These are phyloP conservation scores for Pythium rhizo-oryzae DNA, from an alignment of 352 stramenopile genomes.

Conservation along the genomic window DNA sequence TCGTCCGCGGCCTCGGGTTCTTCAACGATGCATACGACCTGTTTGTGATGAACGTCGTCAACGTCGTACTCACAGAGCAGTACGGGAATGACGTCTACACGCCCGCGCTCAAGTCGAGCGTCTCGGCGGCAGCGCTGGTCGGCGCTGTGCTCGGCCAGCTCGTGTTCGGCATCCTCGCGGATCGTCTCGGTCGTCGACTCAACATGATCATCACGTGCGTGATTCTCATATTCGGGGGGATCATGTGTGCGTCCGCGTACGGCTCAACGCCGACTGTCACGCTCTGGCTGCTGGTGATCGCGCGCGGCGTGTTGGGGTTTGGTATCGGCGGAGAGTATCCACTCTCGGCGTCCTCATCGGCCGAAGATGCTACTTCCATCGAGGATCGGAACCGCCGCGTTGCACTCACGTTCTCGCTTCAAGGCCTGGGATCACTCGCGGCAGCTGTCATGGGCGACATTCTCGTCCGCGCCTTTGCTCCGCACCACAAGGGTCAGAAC, in stretches of 20 bases:
- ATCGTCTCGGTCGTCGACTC: constrained; percentile 33
- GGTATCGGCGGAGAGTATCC: constrained; percentile 41
- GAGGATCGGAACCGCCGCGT: constrained; percentile 34
- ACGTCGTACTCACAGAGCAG: constrained; percentile 43
- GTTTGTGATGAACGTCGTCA: constrained; percentile 53
- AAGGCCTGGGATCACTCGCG: constrained; percentile 34
- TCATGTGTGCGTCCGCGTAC: constrained; percentile 36
- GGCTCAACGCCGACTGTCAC: constrained; percentile 29
- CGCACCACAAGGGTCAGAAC: constrained; percentile 33
- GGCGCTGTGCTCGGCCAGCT: constrained; percentile 42
- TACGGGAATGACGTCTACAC: constrained; percentile 40
- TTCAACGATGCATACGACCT: constrained; percentile 53
- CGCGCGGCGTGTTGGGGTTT: constrained; percentile 37
- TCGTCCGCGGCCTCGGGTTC: constrained; percentile 45
- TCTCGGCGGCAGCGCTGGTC: constrained; percentile 37
- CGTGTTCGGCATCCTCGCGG: constrained; percentile 35
- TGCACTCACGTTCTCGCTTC: constrained; percentile 40
- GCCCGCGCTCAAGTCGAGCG: constrained; percentile 30
- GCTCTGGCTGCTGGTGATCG: constrained; percentile 41
- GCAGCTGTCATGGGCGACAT: constrained; percentile 28
- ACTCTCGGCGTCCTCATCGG: constrained; percentile 33
- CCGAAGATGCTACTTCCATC: constrained; percentile 37
- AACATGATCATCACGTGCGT: constrained; percentile 44
- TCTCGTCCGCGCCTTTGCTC: constrained; percentile 21
- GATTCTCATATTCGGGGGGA: constrained; percentile 37